Percentiles rank a stretch among this genome's conserved stretches.
phyloP scores from a whole-genome alignment of 108 stramenopile species.

The Fistulifera pelliculosa region DNA sequence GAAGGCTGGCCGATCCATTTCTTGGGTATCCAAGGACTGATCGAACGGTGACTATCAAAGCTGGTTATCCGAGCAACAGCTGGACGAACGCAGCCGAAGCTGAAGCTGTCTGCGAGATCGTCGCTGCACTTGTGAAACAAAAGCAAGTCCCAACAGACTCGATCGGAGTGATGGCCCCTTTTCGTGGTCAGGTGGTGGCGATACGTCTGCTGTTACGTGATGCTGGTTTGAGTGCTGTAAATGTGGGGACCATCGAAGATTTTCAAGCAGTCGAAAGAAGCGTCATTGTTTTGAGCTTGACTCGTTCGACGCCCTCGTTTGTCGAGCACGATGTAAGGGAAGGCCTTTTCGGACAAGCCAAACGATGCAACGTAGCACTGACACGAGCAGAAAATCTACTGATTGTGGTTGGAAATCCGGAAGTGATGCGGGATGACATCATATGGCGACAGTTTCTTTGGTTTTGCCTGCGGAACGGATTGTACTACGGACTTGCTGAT shows the following conservation, averaged over 20 bases:
- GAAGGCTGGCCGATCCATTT: slow-evolving; percentile 61
- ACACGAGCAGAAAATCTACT: slow-evolving; percentile 57
- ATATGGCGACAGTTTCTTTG: slow-evolving; percentile 56
- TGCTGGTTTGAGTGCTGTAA: slow-evolving; percentile 29
- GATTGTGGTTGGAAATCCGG: slow-evolving; percentile 63
- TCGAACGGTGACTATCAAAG: slow-evolving; percentile 29
- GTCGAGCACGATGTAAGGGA: slow-evolving; percentile 36
- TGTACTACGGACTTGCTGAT: slow-evolving; percentile 45
- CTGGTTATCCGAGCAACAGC: slow-evolving; percentile 46
- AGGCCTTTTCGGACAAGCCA: slow-evolving; percentile 60
- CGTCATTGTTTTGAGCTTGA: slow-evolving; percentile 57
- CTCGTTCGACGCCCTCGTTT: slow-evolving; percentile 38
- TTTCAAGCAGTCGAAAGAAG: slow-evolving; percentile 69
- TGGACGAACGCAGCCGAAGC: slow-evolving; percentile 60
- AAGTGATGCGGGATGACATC: slow-evolving; percentile 39
- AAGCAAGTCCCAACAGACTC: slow-evolving; percentile 23
- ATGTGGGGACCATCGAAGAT: slow-evolving; percentile 69
- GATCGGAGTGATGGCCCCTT: slow-evolving; percentile 68
- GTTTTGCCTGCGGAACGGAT: slow-evolving; percentile 55
- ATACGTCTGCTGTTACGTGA: slow-evolving; percentile 46
- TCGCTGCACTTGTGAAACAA: slow-evolving; percentile 19
- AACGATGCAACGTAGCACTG: slow-evolving; percentile 66
- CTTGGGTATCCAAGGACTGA: slow-evolving; percentile 45
- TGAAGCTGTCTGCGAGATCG: slow-evolving; percentile 31
- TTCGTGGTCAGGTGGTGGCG: slow-evolving; percentile 57